A percentile compares a stretch with the other conserved stretches of the same genome.
Evolutionary conservation across 495 filamentous ascomycete genomes (phyloP).

Genomic region (Neurospora sp.): DNA sequence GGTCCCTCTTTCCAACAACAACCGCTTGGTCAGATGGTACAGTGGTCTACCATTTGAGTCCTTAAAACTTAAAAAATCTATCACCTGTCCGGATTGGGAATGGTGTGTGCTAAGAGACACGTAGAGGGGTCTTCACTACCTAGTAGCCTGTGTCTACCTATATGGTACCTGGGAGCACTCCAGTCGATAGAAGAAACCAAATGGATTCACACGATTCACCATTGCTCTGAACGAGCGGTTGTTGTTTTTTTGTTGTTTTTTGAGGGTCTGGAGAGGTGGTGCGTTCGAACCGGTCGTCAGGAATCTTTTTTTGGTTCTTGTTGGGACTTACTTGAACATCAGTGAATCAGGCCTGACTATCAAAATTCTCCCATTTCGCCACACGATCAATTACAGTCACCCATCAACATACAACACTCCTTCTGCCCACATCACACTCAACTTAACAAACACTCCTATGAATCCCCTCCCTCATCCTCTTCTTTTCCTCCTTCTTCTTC

Average conservation of each 20-base stretch:
- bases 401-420: not conserved
- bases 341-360: not conserved
- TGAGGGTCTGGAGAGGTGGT: not conserved
- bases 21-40: not conserved
- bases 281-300: not conserved
- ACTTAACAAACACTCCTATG: slow-evolving; percentile 48
- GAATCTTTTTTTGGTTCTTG: not conserved
- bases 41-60: not conserved
- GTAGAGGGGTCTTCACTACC: not conserved
- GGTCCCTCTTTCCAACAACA: not conserved
- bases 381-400: not conserved
- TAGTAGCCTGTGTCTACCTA: not conserved
- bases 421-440: slow-evolving; percentile 12
- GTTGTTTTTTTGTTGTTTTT: not conserved
- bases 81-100: not conserved
- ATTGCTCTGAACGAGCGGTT: not conserved
- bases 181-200: not conserved
- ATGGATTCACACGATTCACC: not conserved
- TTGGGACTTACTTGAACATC: not conserved
- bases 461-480: slow-evolving; percentile 47
- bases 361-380: not conserved
- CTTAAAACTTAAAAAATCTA: not conserved
- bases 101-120: not conserved
- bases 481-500: slow-evolving; percentile 8
- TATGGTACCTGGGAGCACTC: not conserved